phyloP scores from a whole-genome alignment of 1,284 basidiomycete genomes.

The Stereum hirsutum region DNA sequence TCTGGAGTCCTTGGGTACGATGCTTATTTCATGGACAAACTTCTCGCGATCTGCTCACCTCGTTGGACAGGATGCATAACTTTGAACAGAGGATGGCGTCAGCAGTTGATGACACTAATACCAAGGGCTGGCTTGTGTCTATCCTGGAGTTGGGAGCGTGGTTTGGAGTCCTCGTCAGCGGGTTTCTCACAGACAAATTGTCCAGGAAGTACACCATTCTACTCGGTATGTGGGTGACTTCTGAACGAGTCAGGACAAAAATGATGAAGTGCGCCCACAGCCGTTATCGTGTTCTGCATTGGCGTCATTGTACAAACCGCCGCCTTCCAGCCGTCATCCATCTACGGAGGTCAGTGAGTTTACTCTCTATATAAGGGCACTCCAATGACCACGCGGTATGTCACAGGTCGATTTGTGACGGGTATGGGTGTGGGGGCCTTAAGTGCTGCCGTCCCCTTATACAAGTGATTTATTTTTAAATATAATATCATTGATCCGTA shows the following conservation, averaged over 20 bases:
- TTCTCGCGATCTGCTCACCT: neutral
- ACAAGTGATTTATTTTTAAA: constrained; percentile 41
- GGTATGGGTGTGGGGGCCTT: constrained; percentile 72
- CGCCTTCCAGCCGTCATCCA: constrained; percentile 45
- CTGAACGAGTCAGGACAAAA: too few species aligned
- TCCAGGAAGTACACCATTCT: constrained; percentile 68
- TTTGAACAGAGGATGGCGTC: constrained; percentile 47
- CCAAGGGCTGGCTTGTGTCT: constrained; percentile 62
- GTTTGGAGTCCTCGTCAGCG: constrained; percentile 62
- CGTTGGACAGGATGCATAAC: constrained; percentile 32
- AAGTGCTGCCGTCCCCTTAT: constrained; percentile 68
- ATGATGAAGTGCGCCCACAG: too few species aligned
- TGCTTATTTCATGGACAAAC: constrained; percentile 21
- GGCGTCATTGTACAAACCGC: constrained; percentile 62
- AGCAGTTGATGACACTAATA: constrained; percentile 37
- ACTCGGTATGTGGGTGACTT: constrained; percentile 30
- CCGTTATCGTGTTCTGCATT: constrained; percentile 56
- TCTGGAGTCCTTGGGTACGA: constrained; percentile 44
- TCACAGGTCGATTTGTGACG: constrained; percentile 58
- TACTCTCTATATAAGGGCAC: neutral
- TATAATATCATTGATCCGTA: neutral
- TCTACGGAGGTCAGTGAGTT: constrained; percentile 43
- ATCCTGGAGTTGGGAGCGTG: constrained; percentile 67
- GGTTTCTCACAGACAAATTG: constrained; percentile 61
- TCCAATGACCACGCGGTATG: constrained; percentile 6